Evolutionary conservation across 495 filamentous ascomycete genomes (phyloP).

Genomic region (Hyaloscypha hepaticicola): DNA sequence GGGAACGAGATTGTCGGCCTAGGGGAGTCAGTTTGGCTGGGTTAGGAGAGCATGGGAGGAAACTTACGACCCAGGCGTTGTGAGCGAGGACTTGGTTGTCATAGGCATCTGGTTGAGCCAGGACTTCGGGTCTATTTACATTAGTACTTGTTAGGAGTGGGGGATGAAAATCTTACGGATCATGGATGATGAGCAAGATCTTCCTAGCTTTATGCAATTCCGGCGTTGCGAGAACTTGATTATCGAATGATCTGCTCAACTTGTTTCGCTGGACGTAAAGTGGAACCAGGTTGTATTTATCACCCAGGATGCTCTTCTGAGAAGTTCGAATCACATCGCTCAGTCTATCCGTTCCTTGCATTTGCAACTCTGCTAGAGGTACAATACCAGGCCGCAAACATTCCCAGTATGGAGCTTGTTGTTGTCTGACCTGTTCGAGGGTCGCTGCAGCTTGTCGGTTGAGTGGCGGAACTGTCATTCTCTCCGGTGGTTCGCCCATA

Average conservation of each 20-base stretch:
- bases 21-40: constrained; percentile 41
- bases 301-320: constrained; percentile 65
- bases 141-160: neutral
- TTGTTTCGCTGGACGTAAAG: constrained; percentile 69
- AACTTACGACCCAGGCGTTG: constrained; percentile 80
- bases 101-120: constrained; percentile 63
- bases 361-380: constrained; percentile 40
- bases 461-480: constrained; percentile 51
- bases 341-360: constrained; percentile 36
- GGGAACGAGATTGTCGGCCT: constrained; percentile 74
- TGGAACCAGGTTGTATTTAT: constrained; percentile 70
- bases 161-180: constrained; percentile 58
- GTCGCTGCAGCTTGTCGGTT: constrained; percentile 48
- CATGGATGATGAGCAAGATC: constrained; percentile 77
- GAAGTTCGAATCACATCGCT: constrained; percentile 73
- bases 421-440: constrained; percentile 49
- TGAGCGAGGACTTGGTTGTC: constrained; percentile 74
- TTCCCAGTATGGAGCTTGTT: constrained; percentile 59
- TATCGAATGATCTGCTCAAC: constrained; percentile 76
- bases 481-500: constrained; percentile 90
- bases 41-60: neutral
- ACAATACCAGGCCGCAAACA: constrained; percentile 56
- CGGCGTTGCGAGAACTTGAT: constrained; percentile 83
- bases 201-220: constrained; percentile 39
- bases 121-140: constrained; percentile 61